Conservation (phyloP, 2,329 filamentous ascomycete species). For the Calonectria pauciramosa region DNA sequence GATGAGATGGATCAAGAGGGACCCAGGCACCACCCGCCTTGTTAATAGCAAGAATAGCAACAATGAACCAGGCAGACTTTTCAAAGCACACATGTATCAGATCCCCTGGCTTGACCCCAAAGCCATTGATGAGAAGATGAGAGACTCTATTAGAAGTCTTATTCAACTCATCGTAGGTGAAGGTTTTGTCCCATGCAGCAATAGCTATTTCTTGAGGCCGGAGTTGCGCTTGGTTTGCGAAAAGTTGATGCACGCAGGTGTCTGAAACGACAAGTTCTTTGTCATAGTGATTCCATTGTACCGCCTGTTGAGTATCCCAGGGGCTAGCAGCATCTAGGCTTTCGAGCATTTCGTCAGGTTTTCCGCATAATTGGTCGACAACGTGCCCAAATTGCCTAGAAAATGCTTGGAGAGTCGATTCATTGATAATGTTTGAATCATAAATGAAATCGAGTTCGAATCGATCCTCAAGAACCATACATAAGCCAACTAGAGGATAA, state of each 20-base stretch:
- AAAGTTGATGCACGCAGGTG: neutral
- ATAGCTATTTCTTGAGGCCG: neutral
- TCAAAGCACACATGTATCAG: neutral
- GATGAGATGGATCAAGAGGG: neutral
- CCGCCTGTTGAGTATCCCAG: neutral
- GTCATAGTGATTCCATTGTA: neutral
- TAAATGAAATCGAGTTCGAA: neutral
- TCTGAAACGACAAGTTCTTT: neutral
- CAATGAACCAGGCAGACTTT: neutral
- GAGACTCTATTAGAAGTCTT: neutral
- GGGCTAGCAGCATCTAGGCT: neutral
- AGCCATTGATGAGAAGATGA: slow-evolving; percentile 2
- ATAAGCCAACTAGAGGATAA: neutral
- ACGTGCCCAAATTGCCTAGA: neutral
- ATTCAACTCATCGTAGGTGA: neutral
- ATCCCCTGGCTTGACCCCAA: neutral
- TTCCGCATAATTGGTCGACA: neutral
- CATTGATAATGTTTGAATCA: neutral
- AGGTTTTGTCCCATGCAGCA: neutral
- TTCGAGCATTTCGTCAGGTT: neutral
- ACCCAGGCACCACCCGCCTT: neutral
- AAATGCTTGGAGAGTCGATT: neutral
- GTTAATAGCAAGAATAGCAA: neutral
- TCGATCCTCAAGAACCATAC: neutral
- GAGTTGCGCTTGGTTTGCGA: neutral